Conservation (phyloP, 2,329 filamentous ascomycete genomes). For the Phyllosticta citribraziliensis region DNA sequence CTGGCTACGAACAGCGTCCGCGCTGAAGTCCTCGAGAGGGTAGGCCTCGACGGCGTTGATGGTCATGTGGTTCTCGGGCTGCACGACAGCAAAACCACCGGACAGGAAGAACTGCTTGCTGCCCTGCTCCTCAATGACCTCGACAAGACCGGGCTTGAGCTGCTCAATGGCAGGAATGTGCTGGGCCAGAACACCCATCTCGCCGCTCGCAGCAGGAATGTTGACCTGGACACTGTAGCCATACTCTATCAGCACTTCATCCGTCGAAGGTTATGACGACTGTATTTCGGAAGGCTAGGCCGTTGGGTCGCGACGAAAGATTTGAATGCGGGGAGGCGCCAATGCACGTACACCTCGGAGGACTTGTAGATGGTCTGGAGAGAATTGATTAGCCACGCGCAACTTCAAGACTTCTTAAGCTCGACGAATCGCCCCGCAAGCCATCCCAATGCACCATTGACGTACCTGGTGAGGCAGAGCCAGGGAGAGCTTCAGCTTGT, state of each 20-base stretch:
- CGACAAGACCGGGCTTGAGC: conserved; percentile 90
- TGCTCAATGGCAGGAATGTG: conserved; percentile 99
- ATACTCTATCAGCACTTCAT: conserved; percentile 20
- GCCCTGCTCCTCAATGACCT: conserved; percentile 84
- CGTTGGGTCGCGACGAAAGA: not conserved
- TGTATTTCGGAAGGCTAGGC: not conserved
- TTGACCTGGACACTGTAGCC: conserved; percentile 83
- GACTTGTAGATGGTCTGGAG: conserved; percentile 59
- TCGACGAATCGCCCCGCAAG: not conserved
- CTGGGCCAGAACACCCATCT: conserved; percentile 99
- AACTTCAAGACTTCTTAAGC: not conserved
- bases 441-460: conserved; percentile 2
- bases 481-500: conserved; percentile 90
- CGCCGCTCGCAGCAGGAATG: conserved; percentile 92
- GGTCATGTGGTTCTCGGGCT: conserved; percentile 89
- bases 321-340: conserved; percentile 18
- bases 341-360: conserved; percentile 54
- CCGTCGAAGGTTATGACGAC: conserved; percentile 11
- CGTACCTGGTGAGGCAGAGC: conserved; percentile 97
- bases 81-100: conserved; percentile 92
- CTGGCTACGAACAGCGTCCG: conserved; percentile 79
- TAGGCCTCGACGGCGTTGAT: conserved; percentile 98
- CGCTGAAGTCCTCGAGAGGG: conserved; percentile 90
- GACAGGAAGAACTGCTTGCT: conserved; percentile 99
- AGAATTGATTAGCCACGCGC: conserved; percentile 1